phyloP scores from a whole-genome alignment of 768 basidiomycete genomes.

The Mrakia hoshinonis region DNA sequence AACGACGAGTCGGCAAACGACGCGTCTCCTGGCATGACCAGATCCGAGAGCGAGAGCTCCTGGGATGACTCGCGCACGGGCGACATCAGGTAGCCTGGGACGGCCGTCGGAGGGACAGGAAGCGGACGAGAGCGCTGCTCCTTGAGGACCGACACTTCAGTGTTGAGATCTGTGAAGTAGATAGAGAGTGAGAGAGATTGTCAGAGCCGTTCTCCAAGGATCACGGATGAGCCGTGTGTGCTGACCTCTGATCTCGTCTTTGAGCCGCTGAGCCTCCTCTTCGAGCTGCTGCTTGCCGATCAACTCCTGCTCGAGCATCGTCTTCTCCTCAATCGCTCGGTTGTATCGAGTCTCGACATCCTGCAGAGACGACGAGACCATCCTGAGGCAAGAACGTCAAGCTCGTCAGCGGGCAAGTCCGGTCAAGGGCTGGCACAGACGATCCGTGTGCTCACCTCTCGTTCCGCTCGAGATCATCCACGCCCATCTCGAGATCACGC shows the following conservation, averaged over 20 bases:
- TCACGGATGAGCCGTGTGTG: conserved; percentile 13
- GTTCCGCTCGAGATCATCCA: conserved; percentile 86
- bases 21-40: conserved; percentile 3
- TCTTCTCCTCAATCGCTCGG: conserved; percentile 88
- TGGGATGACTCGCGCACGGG: conserved; percentile 48
- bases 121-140: conserved; percentile 50
- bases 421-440: neutral
- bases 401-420: neutral
- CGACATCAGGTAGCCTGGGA: conserved; percentile 38
- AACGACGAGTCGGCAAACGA: neutral
- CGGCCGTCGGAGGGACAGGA: conserved; percentile 33
- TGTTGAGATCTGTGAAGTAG: conserved; percentile 58
- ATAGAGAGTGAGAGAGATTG: neutral
- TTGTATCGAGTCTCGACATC: conserved; percentile 77
- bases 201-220: neutral
- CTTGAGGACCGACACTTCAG: conserved; percentile 71
- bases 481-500: conserved; percentile 41
- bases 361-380: conserved; percentile 38
- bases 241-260: conserved; percentile 84
- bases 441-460: conserved; percentile 51
- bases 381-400: neutral
- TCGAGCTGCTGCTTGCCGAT: conserved; percentile 81
- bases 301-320: conserved; percentile 88
- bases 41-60: conserved; percentile 35
- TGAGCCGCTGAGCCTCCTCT: conserved; percentile 80